Evolutionary conservation across 345 rosid genomes (phyloP).

Genomic region (Lepidium aucheri): DNA sequence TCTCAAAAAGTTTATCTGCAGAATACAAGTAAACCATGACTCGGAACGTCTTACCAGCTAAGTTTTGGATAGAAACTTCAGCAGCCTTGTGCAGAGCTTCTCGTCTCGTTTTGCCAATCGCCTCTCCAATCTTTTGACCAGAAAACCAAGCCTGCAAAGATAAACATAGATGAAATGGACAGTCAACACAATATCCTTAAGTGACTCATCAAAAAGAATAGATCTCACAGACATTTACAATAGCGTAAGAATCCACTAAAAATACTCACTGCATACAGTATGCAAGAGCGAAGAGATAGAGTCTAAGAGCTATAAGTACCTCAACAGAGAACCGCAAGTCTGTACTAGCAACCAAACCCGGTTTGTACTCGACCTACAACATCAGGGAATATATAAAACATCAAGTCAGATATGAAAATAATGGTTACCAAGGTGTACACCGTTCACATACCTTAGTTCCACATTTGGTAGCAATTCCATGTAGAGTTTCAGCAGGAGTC

Average conservation of each 20-base stretch:
- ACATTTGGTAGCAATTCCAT: conserved; percentile 73
- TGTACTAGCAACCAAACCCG: conserved; percentile 51
- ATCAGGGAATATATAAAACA: conserved; percentile 13
- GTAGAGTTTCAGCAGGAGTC: conserved; percentile 50
- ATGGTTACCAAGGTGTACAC: not conserved
- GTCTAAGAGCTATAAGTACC: conserved; percentile 37
- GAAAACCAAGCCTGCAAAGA: conserved; percentile 72
- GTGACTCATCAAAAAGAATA: not conserved
- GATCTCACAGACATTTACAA: conserved; percentile 2
- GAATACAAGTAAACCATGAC: not conserved
- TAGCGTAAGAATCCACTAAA: not conserved
- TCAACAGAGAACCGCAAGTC: conserved; percentile 76
- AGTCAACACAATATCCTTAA: not conserved
- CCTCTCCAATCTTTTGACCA: conserved; percentile 78
- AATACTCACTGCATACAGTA: not conserved
- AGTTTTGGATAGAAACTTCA: conserved; percentile 58
- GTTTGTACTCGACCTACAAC: conserved; percentile 74
- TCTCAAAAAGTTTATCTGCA: not conserved
- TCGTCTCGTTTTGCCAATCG: conserved; percentile 75
- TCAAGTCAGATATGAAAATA: not conserved
- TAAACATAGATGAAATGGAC: not conserved
- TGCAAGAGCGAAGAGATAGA: not conserved
- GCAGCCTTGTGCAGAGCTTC: conserved; percentile 81
- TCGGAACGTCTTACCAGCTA: conserved; percentile 54
- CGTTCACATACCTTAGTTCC: conserved; percentile 65